Evolutionary conservation across 2,329 filamentous ascomycete genomes (phyloP).

Genomic region (Zasmidium angulare): DNA sequence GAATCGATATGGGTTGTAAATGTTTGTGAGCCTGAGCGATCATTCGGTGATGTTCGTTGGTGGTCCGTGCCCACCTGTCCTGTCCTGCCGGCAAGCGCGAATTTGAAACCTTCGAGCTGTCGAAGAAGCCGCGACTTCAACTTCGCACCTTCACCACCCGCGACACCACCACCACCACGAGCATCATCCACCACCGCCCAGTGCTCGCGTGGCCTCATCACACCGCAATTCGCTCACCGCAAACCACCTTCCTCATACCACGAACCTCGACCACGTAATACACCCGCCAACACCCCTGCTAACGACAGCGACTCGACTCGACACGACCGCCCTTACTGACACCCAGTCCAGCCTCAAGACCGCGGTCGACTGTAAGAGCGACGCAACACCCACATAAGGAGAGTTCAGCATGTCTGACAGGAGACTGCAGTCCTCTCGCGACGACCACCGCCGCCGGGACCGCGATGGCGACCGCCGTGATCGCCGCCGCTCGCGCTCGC

Average conservation of each 20-base stretch:
- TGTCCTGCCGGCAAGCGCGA: background rate
- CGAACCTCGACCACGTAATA: background rate
- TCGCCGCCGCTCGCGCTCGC: constrained; percentile 78
- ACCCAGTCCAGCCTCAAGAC: constrained; percentile 7
- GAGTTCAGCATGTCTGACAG: constrained; percentile 37
- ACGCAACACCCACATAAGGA: constrained; percentile 17
- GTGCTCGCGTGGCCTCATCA: background rate
- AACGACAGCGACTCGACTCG: constrained; percentile 5
- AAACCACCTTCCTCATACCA: background rate
- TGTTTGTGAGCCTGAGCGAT: no score
- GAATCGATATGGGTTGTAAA: no score
- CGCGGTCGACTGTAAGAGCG: constrained; percentile 25
- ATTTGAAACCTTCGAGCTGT: background rate
- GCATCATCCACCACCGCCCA: background rate
- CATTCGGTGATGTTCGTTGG: no score
- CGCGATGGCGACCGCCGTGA: constrained; percentile 55
- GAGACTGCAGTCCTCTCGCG: constrained; percentile 47
- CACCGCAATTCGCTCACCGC: background rate
- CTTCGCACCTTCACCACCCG: background rate
- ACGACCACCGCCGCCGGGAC: constrained; percentile 45
- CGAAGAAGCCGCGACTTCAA: background rate
- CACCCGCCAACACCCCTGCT: background rate
- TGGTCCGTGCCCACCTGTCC: background rate
- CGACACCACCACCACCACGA: background rate
- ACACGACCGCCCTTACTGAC: constrained; percentile 4